Evolutionary conservation across 176 grass and related monocot genomes (phyloP).

Genomic region (Dactylis glomerata): DNA sequence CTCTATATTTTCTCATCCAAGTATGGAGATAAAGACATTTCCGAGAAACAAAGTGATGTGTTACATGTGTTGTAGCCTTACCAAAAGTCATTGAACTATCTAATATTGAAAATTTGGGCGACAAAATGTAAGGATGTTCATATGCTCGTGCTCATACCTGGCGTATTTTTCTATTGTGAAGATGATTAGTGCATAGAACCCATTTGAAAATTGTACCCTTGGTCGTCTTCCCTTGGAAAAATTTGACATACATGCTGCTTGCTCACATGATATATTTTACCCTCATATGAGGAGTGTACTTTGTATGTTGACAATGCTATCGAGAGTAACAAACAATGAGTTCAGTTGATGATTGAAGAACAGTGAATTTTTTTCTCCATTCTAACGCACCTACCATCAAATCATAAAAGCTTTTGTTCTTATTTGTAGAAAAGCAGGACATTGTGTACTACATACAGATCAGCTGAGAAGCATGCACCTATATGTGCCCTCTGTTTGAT

Average conservation of each 20-base stretch:
- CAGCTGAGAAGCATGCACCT: too few relatives aligned
- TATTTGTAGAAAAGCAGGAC: too few relatives aligned
- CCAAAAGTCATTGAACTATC: neutral
- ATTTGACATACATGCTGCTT: neutral
- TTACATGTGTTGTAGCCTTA: neutral
- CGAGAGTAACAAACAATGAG: too few relatives aligned
- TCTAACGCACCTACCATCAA: too few relatives aligned
- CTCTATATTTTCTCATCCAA: neutral
- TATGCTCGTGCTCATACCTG: neutral
- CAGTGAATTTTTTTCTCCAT: too few relatives aligned
- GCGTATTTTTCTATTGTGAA: neutral
- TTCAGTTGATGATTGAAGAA: too few relatives aligned
- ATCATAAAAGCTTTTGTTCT: too few relatives aligned
- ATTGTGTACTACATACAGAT: too few relatives aligned
- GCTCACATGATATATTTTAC: too few relatives aligned
- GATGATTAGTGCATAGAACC: neutral
- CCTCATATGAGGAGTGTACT: too few relatives aligned
- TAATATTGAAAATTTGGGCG: neutral
- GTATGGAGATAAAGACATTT: neutral
- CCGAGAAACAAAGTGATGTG: neutral
- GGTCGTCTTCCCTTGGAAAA: neutral
- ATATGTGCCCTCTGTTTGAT: too few relatives aligned
- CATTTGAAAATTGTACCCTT: neutral
- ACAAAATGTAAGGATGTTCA: neutral
- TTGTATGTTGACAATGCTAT: too few relatives aligned